Conservation (phyloP, 1,284 basidiomycete species). For the Sporisorium exsertum region DNA sequence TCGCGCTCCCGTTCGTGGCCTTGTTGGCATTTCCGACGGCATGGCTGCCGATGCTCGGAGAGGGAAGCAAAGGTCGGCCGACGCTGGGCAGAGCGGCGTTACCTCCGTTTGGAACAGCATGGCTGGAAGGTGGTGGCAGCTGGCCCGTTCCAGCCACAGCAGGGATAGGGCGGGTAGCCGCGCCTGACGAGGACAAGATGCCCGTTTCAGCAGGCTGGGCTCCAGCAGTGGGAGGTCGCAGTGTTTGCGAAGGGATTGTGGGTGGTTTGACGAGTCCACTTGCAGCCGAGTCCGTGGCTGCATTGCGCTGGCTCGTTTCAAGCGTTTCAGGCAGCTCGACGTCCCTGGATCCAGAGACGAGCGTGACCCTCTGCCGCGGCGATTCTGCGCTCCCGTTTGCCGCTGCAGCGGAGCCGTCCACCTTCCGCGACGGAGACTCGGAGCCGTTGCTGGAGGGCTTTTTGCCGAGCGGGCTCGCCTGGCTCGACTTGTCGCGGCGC, state of each 20-base stretch:
- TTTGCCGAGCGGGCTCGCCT: slow-evolving; percentile 34
- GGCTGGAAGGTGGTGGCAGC: slow-evolving; percentile 36
- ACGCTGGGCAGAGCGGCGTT: slow-evolving; percentile 4
- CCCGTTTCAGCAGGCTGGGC: slow-evolving; percentile 41
- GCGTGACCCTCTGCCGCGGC: slow-evolving; percentile 37
- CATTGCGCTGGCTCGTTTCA: neutral
- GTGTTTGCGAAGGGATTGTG: slow-evolving; percentile 24
- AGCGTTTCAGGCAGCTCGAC: slow-evolving; percentile 5
- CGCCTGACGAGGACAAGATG: slow-evolving; percentile 21
- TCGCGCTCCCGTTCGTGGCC: neutral
- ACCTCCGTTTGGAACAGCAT: slow-evolving; percentile 19
- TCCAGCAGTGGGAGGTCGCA: slow-evolving; percentile 21
- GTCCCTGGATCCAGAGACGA: slow-evolving; percentile 15
- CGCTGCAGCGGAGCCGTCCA: slow-evolving; percentile 1
- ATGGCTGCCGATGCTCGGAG: slow-evolving; percentile 10
- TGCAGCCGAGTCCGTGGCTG: neutral
- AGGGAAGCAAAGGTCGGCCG: slow-evolving; percentile 35
- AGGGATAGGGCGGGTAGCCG: slow-evolving; percentile 3
- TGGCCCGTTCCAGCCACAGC: slow-evolving; percentile 16
- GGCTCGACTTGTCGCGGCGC: slow-evolving; percentile 29
- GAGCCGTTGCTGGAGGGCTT: slow-evolving; percentile 24
- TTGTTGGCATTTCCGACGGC: slow-evolving; percentile 15
- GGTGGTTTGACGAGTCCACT: slow-evolving; percentile 21
- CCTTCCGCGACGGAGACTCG: slow-evolving; percentile 24
- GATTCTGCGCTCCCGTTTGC: slow-evolving; percentile 17